A percentile compares a stretch with the other conserved stretches of the same genome.
These are phyloP conservation scores for Blastobotrys aristatus DNA, from an alignment of 1,139 yeast genomes.

Conservation along the genomic window DNA sequence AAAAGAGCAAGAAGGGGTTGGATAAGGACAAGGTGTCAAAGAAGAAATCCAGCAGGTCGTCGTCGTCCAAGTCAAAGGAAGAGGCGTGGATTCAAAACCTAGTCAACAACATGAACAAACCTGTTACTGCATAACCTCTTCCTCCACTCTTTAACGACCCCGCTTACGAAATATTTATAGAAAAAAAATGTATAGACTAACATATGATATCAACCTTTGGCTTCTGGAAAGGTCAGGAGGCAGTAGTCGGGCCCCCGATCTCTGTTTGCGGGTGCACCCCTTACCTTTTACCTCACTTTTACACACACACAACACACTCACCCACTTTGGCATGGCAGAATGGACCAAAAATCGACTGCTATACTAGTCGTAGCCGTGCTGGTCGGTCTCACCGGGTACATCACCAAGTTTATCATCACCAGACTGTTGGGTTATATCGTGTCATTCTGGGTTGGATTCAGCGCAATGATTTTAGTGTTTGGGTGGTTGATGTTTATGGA, in stretches of 20 bases:
- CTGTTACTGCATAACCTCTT: slow-evolving; percentile 12
- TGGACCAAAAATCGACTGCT: slow-evolving; percentile 6
- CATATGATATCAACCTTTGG: no score
- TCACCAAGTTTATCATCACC: slow-evolving; percentile 20
- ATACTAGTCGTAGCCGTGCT: slow-evolving; percentile 2
- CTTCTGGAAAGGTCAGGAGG: no score
- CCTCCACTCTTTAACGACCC: background rate
- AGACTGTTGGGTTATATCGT: slow-evolving; percentile 22
- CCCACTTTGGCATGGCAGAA: no score
- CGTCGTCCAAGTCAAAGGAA: slow-evolving; percentile 1
- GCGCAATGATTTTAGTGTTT: slow-evolving; percentile 8
- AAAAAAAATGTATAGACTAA: background rate
- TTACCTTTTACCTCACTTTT: background rate
- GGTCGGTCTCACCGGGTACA: slow-evolving; percentile 20
- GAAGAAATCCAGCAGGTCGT: background rate
- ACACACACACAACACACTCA: background rate
- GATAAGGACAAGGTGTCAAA: slow-evolving; percentile 7
- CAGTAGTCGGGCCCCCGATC: no score
- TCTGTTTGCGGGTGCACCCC: no score
- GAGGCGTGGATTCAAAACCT: slow-evolving; percentile 17
- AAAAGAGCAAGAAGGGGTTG: slow-evolving; percentile 14
- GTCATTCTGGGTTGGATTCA: slow-evolving; percentile 21
- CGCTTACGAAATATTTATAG: background rate
- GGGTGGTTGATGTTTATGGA: slow-evolving; percentile 20
- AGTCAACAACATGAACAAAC: slow-evolving; percentile 12